Evolutionary conservation across 768 basidiomycete genomes (phyloP).

Genomic region (Serendipita sp.): DNA sequence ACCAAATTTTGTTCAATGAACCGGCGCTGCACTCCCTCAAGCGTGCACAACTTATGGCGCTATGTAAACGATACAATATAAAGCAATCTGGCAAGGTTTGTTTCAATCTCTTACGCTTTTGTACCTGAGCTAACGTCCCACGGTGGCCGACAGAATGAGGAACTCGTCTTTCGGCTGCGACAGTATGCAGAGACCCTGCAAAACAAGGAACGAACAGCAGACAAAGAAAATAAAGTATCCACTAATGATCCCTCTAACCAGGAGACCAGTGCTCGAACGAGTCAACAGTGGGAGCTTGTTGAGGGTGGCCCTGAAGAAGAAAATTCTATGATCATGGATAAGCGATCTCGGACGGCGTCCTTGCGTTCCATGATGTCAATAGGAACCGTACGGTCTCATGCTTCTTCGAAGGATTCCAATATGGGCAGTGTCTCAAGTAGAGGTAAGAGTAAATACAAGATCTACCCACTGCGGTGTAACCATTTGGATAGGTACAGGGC

Average conservation of each 20-base stretch:
- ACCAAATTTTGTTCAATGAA: slow-evolving; percentile 66
- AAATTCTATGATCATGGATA: slow-evolving; percentile 12
- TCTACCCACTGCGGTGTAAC: background rate
- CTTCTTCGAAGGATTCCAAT: background rate
- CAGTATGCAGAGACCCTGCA: slow-evolving; percentile 51
- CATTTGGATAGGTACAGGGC: slow-evolving; percentile 16
- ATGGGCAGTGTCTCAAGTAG: slow-evolving; percentile 3
- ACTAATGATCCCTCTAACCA: background rate
- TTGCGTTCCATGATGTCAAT: background rate
- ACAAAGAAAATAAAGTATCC: slow-evolving; percentile 8
- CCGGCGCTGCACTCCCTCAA: slow-evolving; percentile 61
- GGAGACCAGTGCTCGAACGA: slow-evolving; percentile 33
- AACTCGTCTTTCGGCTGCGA: slow-evolving; percentile 54
- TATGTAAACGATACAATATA: slow-evolving; percentile 70
- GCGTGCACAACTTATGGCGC: slow-evolving; percentile 66
- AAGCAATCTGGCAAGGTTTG: slow-evolving; percentile 54
- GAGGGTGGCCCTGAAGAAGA: slow-evolving; percentile 40
- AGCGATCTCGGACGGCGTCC: background rate
- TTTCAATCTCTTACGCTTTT: background rate
- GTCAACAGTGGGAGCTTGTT: slow-evolving; percentile 75
- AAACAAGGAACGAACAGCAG: slow-evolving; percentile 16
- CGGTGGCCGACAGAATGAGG: slow-evolving; percentile 28
- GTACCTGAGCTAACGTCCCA: background rate
- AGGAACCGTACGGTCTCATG: background rate
- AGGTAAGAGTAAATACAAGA: background rate